phyloP scores from a whole-genome alignment of 108 stramenopile species.

The Nitzschia inconspicua region DNA sequence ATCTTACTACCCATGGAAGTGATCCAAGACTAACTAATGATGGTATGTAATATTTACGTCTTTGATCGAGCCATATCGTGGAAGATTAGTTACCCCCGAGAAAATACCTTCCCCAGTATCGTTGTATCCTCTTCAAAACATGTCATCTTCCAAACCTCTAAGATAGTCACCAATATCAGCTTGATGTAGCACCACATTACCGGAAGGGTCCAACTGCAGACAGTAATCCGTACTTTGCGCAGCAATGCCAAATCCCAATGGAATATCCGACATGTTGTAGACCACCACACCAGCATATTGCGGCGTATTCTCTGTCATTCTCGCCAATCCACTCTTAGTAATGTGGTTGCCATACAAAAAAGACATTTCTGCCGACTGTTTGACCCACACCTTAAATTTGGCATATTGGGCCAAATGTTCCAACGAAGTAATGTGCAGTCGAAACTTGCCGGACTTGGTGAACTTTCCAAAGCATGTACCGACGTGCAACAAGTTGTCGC shows the following conservation, averaged over 20 bases:
- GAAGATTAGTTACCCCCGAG: too few species aligned
- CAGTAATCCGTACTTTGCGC: conserved; percentile 94
- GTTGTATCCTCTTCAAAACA: conserved; percentile 44
- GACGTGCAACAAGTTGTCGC: conserved; percentile 85
- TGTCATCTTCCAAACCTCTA: conserved; percentile 91
- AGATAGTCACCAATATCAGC: conserved; percentile 98
- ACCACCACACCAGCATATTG: conserved; percentile 98
- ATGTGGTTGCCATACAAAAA: conserved; percentile 99
- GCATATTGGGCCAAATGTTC: conserved; percentile 95
- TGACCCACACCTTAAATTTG: conserved; percentile 99
- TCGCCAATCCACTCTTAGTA: conserved; percentile 89
- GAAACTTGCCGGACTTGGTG: conserved; percentile 95
- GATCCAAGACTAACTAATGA: too few species aligned
- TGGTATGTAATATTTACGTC: too few species aligned
- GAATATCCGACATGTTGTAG: conserved; percentile 93
- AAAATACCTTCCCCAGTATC: not conserved
- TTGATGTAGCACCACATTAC: conserved; percentile 97
- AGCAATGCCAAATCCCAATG: conserved; percentile 97
- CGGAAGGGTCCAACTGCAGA: conserved; percentile 91
- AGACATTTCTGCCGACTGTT: conserved; percentile 96
- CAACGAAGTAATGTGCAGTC: conserved; percentile 92
- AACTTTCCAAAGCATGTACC: conserved; percentile 99
- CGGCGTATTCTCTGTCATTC: conserved; percentile 95
- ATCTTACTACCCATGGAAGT: too few species aligned
- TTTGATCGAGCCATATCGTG: too few species aligned